Base-by-base conservation (phyloP, 73 alveolate genomes). In the Paramecium tetraurelia region DNA sequence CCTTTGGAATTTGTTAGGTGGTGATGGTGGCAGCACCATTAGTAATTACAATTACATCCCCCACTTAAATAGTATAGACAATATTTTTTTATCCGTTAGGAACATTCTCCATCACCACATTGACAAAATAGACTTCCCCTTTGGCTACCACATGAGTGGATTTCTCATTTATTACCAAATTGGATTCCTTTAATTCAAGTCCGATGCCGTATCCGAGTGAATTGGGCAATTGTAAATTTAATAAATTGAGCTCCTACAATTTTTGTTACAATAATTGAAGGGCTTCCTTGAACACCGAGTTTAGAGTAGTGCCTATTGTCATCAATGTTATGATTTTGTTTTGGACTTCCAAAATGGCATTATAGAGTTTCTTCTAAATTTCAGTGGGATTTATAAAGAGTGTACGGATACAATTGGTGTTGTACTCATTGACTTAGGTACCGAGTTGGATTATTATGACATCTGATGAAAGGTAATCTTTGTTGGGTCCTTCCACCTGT, bases 391-490 rank as follows among this genome's bases (percentile, higher is more conserved):
- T 96, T 18, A 98, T 97, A 92, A 96, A 92, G 50, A 97, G 95
- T 14, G 99, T 98, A 85, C 99, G 95, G 40, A 97, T 93, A 16
- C 97, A 96, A 92, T 92, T 95, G n/a, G 98, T 94, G 83, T 97
- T 95, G 76, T 96, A 95, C 58, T 98, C 99, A 86, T 95, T 95
- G 84, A 97, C 97, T 86, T 96, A 93, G 4, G 98, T 95, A 92
- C 96, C 94, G 0, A 98, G 95, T 68, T 94, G 92, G 21, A 98
- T 85, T 36, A 96, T 92, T 16, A 98, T 95, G 8, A 96, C 95
- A 86, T 97, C 99, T 24, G 96, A 90, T 38, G 95, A 71, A 33
- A 98, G 95, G 68, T 92, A 83, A 57, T 95, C 95, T 12, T 93
- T 58, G 84, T 96, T 97, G 33, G 98, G 95, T 76, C 94, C 85